Evolutionary conservation across 495 filamentous ascomycete genomes (phyloP), one percentile per base, ranked within the genome.

Genomic region (Chaetomidium leptoderma): DNA sequence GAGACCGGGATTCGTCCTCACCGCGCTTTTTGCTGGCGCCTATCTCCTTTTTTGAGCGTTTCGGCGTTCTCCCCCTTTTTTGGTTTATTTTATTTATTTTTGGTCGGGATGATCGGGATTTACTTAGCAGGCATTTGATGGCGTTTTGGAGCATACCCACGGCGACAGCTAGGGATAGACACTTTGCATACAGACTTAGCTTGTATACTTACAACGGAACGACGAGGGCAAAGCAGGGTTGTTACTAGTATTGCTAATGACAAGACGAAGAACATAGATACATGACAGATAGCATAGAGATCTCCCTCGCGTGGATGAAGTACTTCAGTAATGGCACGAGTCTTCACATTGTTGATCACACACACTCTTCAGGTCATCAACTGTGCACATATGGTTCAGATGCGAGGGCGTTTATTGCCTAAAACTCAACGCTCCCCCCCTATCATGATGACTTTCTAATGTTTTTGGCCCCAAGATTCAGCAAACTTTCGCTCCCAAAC

Each of bases 361-460:
- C n/a, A n/a, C n/a, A n/a, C n/a, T n/a, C n/a, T n/a, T n/a, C n/a
- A n/a, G 8, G 13, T 6, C 17, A 4, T 1, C 14, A 24, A 26
- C n/a, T n/a, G 6, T 6, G n/a, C 29, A 3, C 13, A 43, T 11
- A 24, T 17, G n/a, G n/a, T n/a, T 29, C 19, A 17, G 30, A 56
- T 39, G 16, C n/a, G 23, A 48, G 19, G 33, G 6, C 53, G n/a
- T 50, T 17, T 26, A 53, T 57, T 51, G 39, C 16, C 35, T 47
- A 33, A 40, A 53, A 57, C 53, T 47, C 59, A 57, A 57, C 59
- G 53, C 56, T 52, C 24, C 27, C 56, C 46, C 24, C 27, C 13
- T 14, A 32, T 33, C 23, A 46, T 36, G n/a, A 21, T 43, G 27
- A 29, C 45, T 61, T 55, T 55, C 27, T 55, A 26, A 44, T 51